Percentiles rank a stretch among this genome's conserved stretches.
Conservation (phyloP, 73 alveolate species). For the Paramecium caudatum region DNA sequence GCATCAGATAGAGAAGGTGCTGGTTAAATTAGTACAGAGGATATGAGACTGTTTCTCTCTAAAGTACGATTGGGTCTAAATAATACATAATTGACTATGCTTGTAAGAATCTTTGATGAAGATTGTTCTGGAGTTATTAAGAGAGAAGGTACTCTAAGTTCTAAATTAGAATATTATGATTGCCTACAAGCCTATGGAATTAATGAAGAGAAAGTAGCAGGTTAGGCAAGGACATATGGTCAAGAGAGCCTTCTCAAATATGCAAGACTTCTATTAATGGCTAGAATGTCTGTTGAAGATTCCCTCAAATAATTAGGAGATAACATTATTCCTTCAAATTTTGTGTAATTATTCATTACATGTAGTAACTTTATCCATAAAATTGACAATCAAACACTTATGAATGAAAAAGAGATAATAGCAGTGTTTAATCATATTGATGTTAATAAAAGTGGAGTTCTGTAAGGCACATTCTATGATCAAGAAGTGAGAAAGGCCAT, state of each 20-base stretch:
- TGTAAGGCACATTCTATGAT: conserved; percentile 27
- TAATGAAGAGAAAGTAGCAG: conserved; percentile 25
- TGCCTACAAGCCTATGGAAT: conserved; percentile 46
- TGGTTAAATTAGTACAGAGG: conserved; percentile 53
- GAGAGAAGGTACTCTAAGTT: conserved; percentile 19
- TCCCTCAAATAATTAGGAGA: conserved; percentile 31
- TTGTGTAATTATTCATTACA: conserved; percentile 52
- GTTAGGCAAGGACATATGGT: conserved; percentile 58
- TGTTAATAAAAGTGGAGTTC: conserved; percentile 48
- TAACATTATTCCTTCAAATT: conserved; percentile 12
- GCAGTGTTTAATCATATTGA: conserved; percentile 53
- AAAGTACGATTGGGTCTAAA: conserved; percentile 51
- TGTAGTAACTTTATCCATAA: conserved; percentile 17
- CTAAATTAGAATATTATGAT: conserved; percentile 41
- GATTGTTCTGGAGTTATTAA: conserved; percentile 58
- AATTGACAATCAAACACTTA: background rate
- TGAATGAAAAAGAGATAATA: conserved; percentile 48
- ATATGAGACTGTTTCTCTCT: conserved; percentile 36
- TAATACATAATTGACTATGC: conserved; percentile 45
- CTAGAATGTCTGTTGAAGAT: conserved; percentile 52
- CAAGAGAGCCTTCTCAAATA: conserved; percentile 14
- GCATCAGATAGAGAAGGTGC: conserved; percentile 61
- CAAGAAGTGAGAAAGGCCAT: conserved; percentile 49
- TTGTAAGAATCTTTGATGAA: conserved; percentile 38
- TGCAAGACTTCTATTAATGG: conserved; percentile 19